Percentiles rank a stretch among this genome's conserved stretches.
phyloP scores from a whole-genome alignment of 192 early-diverging fungal species.

The Coemansia sp. region DNA sequence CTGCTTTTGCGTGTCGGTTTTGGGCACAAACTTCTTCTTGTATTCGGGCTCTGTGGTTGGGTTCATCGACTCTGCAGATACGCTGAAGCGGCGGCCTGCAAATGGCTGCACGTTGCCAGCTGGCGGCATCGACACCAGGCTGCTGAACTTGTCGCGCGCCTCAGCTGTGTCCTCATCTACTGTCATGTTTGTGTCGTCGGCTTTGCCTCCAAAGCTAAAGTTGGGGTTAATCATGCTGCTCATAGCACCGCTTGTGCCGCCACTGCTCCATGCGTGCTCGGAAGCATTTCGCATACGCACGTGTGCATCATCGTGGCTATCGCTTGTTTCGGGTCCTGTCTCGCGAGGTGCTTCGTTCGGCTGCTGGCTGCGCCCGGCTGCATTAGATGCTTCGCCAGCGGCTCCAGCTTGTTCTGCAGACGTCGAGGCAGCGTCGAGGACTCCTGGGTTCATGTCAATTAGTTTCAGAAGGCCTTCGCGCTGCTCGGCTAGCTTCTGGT shows the following conservation, averaged over 20 bases:
- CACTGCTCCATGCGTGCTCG: slow-evolving; percentile 45
- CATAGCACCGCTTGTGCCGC: slow-evolving; percentile 18
- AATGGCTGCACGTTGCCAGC: slow-evolving; percentile 65
- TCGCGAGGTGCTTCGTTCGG: slow-evolving; percentile 39
- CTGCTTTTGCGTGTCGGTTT: slow-evolving; percentile 77
- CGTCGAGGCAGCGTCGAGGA: slow-evolving; percentile 29
- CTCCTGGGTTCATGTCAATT: slow-evolving; percentile 45
- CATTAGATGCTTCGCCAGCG: slow-evolving; percentile 2
- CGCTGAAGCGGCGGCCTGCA: slow-evolving; percentile 87
- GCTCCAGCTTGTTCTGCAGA: slow-evolving; percentile 9
- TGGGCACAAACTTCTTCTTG: slow-evolving; percentile 83
- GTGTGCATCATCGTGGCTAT: slow-evolving; percentile 38
- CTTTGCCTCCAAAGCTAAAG: slow-evolving; percentile 56
- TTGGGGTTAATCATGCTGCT: slow-evolving; percentile 46
- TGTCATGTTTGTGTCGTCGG: slow-evolving; percentile 51
- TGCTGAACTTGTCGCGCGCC: slow-evolving; percentile 59
- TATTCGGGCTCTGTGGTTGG: slow-evolving; percentile 76
- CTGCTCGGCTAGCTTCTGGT: slow-evolving; percentile 81
- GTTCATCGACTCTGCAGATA: slow-evolving; percentile 95
- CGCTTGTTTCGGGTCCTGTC: slow-evolving; percentile 40
- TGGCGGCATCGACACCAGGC: slow-evolving; percentile 55
- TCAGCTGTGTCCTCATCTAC: slow-evolving; percentile 62
- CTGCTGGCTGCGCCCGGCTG: slow-evolving; percentile 10
- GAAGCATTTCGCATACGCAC: slow-evolving; percentile 54
- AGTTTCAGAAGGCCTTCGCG: slow-evolving; percentile 53